Evolutionary conservation across 2,329 filamentous ascomycete genomes (phyloP), one percentile per base, ranked within the genome.

Genomic region (Scedosporium boydii): DNA sequence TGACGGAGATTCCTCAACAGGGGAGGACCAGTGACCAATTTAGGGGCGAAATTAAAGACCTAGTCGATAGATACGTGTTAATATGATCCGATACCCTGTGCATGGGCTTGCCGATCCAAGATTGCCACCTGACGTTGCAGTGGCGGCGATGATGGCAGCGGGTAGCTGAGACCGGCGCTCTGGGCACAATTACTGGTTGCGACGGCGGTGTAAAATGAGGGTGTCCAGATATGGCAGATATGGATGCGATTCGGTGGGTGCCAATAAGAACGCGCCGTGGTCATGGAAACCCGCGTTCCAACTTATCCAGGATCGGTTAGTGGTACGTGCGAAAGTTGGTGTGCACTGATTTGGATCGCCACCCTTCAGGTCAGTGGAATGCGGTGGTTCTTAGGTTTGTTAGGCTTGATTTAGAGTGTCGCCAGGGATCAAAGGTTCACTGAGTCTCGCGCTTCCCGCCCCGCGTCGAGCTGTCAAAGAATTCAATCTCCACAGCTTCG

Each of bases 1-100:
- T 41, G 53, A 61, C 59, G 27, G 48, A 21, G 63, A 18, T 55
- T 60, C 14, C 65, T 63, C 29, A 63, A 63, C 18, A 55, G 21
- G 51, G 51, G 51, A 27, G 23, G 12, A 23, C 34, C 34, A 12
- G 34, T 38, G 34, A 27, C 51, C 51, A 55, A 55, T 55, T 55
- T 55, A 55, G 51, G 51, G 51, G 51, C 51, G 51, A 23, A 23
- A 27, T 55, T 27, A 55, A 18, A 23, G 51, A 23, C 18, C 12
- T 27, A 12, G 23, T 27, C 18, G 23, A 26, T 14, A 26, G 51
- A 55, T 27, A 23, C 12, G 51, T 55, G 51, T 55, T 23, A 55
- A 55, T 23, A 23, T 55, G 18, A 26, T 27, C 34, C 21, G 51
- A 27, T 55, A 23, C 51, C 51, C 51, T 26, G 51, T 55, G 51